Conservation (phyloP, 1,284 basidiomycete genomes). For the Paramarasmius palmivorus region DNA sequence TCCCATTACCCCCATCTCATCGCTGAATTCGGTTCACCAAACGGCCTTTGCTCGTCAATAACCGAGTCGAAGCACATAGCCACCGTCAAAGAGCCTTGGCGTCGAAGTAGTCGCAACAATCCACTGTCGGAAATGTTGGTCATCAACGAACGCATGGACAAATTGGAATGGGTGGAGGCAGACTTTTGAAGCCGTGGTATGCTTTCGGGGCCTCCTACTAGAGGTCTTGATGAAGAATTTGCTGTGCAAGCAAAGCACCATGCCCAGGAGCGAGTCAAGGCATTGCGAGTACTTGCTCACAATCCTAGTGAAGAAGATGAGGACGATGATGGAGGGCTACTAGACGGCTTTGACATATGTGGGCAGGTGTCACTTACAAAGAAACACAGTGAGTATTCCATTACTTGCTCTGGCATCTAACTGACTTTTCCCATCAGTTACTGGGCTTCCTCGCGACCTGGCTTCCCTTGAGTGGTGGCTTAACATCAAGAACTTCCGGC, state of each 20-base stretch:
- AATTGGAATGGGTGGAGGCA: slow-evolving; percentile 18
- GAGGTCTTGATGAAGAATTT: slow-evolving; percentile 5
- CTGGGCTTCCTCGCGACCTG: no score
- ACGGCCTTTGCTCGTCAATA: slow-evolving; percentile 15
- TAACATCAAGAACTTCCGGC: no score
- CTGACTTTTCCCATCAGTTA: no score
- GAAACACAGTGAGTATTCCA: no score
- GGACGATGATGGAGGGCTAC: no score
- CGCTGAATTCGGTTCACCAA: slow-evolving; percentile 17
- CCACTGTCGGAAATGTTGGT: slow-evolving; percentile 25
- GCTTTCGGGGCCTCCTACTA: not conserved
- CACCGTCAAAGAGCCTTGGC: slow-evolving; percentile 28
- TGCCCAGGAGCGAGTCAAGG: no score
- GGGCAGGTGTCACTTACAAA: no score
- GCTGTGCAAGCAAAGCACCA: not conserved
- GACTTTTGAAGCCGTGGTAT: not conserved
- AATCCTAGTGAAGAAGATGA: no score
- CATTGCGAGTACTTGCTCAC: no score
- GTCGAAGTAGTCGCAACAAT: slow-evolving; percentile 21
- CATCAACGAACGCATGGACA: slow-evolving; percentile 23
- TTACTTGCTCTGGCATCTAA: no score
- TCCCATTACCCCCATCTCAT: slow-evolving; percentile 5
- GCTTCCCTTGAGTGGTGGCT: no score
- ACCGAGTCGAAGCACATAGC: slow-evolving; percentile 19
- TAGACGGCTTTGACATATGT: no score